Evolutionary conservation across 2,329 filamentous ascomycete species (phyloP).

Genomic region (Monosporascus sp.): DNA sequence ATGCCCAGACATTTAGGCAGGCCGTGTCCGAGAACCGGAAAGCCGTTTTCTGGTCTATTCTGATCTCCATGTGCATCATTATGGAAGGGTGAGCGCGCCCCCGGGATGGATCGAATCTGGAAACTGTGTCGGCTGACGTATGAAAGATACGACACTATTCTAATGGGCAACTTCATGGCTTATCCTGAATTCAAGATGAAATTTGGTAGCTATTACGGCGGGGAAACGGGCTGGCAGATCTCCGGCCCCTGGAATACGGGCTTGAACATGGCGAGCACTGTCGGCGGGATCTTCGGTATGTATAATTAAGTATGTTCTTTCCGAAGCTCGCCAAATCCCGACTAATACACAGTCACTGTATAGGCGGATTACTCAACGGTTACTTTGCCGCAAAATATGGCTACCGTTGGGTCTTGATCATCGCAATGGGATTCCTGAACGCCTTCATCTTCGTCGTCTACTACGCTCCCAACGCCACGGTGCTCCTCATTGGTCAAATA

Average conservation of each 20-base stretch:
- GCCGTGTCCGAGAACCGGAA: constrained; percentile 23
- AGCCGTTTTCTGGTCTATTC: constrained; percentile 25
- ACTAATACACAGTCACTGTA: not conserved
- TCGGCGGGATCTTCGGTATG: constrained; percentile 24
- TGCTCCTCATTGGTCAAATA: constrained; percentile 23
- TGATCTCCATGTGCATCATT: constrained; percentile 27
- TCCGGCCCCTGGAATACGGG: constrained; percentile 25
- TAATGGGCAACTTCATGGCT: constrained; percentile 26
- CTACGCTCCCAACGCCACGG: constrained; percentile 16
- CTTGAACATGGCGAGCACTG: constrained; percentile 24
- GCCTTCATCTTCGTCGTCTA: constrained; percentile 25
- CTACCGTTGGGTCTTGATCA: constrained; percentile 26
- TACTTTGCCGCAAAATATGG: constrained; percentile 23
- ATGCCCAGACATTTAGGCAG: constrained; percentile 22
- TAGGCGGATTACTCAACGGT: constrained; percentile 25
- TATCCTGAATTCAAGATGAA: constrained; percentile 26
- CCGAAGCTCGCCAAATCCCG: too few species aligned
- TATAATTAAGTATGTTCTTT: not conserved
- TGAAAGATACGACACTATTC: constrained; percentile 24
- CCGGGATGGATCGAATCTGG: too few species aligned
- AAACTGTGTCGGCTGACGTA: not conserved
- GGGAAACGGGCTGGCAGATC: constrained; percentile 19
- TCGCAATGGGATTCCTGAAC: constrained; percentile 21
- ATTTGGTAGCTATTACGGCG: constrained; percentile 21
- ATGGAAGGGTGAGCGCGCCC: constrained; percentile 25